Evolutionary conservation across 1,284 basidiomycete genomes (phyloP).

Genomic region (Paramarasmius palmivorus): DNA sequence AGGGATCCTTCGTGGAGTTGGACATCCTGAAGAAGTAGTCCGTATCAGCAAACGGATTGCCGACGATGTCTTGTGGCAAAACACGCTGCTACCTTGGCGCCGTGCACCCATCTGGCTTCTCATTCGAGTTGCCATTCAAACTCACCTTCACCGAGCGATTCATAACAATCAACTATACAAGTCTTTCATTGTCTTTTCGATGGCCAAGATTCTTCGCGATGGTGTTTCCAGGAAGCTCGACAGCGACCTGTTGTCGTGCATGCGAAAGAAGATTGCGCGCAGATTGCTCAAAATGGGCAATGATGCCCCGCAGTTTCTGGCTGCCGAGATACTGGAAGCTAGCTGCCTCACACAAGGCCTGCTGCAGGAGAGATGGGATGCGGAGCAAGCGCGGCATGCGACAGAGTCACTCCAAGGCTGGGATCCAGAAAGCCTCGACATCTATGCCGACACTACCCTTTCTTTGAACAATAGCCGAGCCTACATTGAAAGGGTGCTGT

Average conservation of each 20-base stretch:
- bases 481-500: neutral
- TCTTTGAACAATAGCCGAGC: neutral
- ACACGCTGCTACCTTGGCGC: conserved; percentile 41
- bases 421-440: neutral
- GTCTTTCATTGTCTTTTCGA: conserved; percentile 42
- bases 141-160: conserved; percentile 2
- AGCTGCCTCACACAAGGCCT: too few relatives aligned
- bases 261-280: conserved; percentile 2
- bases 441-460: neutral
- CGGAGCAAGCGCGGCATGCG: neutral
- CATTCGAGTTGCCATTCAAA: conserved; percentile 33
- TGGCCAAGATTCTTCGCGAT: conserved; percentile 30
- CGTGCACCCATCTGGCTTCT: conserved; percentile 37
- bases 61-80: conserved; percentile 43
- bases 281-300: neutral
- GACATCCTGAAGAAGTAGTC: conserved; percentile 24
- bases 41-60: conserved; percentile 39
- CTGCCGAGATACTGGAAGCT: neutral
- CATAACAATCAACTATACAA: conserved; percentile 35
- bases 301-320: neutral
- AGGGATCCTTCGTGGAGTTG: conserved; percentile 34
- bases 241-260: conserved; percentile 33
- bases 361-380: neutral
- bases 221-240: conserved; percentile 21
- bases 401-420: neutral